A percentile compares a stretch with the other conserved stretches of the same genome.
Evolutionary conservation across 257 asterid genomes (phyloP).

Genomic region (Solanum bukasovii): DNA sequence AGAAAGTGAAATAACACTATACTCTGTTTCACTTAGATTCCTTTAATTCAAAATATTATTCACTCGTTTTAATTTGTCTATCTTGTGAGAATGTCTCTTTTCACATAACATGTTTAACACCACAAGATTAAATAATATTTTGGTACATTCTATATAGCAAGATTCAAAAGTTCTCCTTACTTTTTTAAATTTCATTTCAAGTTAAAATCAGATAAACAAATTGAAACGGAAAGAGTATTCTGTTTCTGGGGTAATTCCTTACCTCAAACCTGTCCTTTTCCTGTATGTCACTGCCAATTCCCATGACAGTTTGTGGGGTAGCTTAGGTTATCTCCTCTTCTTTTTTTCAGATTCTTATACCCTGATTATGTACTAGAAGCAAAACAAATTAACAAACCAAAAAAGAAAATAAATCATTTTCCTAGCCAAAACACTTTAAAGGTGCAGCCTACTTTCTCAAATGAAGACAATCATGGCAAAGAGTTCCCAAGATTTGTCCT

Average conservation of each 20-base stretch:
- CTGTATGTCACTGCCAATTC: neutral
- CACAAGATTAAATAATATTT: neutral
- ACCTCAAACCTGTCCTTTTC: neutral
- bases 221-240: neutral
- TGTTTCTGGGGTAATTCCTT: neutral
- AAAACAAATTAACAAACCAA: neutral
- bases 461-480: conserved; percentile 38
- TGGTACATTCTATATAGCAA: neutral
- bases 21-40: conserved; percentile 35
- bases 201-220: neutral
- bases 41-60: conserved; percentile 17
- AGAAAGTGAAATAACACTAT: conserved; percentile 34
- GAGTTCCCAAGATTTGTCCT: conserved; percentile 25
- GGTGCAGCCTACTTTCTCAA: conserved; percentile 8
- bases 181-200: neutral
- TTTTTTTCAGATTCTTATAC: neutral
- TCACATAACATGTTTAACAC: neutral
- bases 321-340: neutral
- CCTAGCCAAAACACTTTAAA: conserved; percentile 9
- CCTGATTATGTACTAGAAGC: neutral
- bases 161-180: neutral
- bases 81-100: neutral
- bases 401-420: neutral
- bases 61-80: neutral
- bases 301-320: conserved; percentile 7